Evolutionary conservation across 805 yeast species (phyloP), one percentile per base, ranked within the genome.

Genomic region (Wickerhamiella qilinensis): DNA sequence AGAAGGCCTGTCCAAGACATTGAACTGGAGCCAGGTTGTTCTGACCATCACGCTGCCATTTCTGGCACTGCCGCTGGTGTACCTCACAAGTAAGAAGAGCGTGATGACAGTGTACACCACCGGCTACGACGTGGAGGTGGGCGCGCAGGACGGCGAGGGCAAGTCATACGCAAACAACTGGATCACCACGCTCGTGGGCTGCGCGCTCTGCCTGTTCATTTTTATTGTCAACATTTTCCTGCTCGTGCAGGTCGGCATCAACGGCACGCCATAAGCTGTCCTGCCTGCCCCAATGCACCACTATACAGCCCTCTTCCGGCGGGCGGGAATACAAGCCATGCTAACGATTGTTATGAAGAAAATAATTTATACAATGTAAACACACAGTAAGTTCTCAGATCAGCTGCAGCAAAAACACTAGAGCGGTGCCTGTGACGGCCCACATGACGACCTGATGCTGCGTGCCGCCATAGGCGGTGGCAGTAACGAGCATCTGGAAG

Each of bases 1-100:
- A 46, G 59, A 64, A 31, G 96, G 94, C 1, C 61, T 85, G 39
- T 64, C 75, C 8, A 59, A 64, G 9, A 84, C 93, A 0, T 66
- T 85, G 46, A 85, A 84, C 51, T 73, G 81, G n/a, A 75, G 91
- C 0, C 96, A 85, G 58, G 91, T 85, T 16, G 75, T 82, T 1
- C 64, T 85, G 36, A 82, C 94, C 2, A 68, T 86, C 38, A 65
- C 86, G 34, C 65, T 85, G 41, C 95, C 95, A 8, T 77, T 85
- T 46, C 66, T 83, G 33, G 73, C 86, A 7, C 88, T 93, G 1
- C 95, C 95, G 4, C 63, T 85, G 52, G 71, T 85, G 35, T 85
- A 75, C 52, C 79, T 85, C 56, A 86, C 95, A 1, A 71, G 82
- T 37, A 68, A 65, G 38, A 75, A 71, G 49, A 55, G 68, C 12